Conservation (phyloP, 2,329 filamentous ascomycete species). For the Fusarium illudens region DNA sequence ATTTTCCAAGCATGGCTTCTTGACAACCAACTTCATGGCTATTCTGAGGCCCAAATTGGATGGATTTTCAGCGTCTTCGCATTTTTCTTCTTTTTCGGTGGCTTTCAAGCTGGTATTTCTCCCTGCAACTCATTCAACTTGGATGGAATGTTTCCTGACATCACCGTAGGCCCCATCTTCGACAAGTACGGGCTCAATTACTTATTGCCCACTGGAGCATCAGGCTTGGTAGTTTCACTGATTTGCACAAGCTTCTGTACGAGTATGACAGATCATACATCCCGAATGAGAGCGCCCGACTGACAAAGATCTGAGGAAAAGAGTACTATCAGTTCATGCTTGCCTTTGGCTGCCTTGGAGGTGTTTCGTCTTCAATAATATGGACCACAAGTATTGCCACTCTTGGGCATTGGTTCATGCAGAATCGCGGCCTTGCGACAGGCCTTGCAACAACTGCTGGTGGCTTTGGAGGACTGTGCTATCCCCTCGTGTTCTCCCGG, state of each 20-base stretch:
- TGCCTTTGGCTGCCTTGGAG: neutral
- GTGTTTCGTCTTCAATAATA: neutral
- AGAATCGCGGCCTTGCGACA: neutral
- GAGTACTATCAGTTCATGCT: neutral
- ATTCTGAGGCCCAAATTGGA: neutral
- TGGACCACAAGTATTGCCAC: neutral
- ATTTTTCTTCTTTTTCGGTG: neutral
- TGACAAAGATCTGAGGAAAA: neutral
- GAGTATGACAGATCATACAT: neutral
- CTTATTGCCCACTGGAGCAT: neutral
- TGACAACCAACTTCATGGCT: neutral
- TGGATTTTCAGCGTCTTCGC: neutral
- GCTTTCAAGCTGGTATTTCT: neutral
- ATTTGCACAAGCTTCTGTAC: neutral
- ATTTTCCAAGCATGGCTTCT: slow-evolving; percentile 1
- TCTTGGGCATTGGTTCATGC: neutral
- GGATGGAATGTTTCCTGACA: neutral
- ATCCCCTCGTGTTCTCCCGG: neutral
- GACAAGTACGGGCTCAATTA: neutral
- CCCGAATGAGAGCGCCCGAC: neutral
- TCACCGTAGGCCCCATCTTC: neutral
- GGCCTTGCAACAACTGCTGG: neutral
- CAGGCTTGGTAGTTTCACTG: neutral
- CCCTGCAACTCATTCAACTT: neutral
- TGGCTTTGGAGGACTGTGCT: neutral